Conservation (phyloP, 2,329 filamentous ascomycete genomes). For the Xylaria digitata region DNA sequence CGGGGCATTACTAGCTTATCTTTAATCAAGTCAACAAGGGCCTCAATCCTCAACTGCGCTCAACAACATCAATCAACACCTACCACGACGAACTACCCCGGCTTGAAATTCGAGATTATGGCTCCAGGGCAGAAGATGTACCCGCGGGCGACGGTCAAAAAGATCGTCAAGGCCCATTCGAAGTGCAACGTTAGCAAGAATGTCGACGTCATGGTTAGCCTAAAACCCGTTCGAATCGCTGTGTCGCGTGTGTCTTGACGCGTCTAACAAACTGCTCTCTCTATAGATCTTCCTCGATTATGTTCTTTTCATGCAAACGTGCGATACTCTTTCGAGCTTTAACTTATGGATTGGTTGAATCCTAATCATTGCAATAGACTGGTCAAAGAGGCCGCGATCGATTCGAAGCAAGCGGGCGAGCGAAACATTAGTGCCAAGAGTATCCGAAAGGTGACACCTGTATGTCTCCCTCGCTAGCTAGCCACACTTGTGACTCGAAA, state of each 20-base stretch:
- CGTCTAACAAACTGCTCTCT: slow-evolving; percentile 39
- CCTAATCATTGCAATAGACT: slow-evolving; percentile 62
- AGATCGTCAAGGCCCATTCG: slow-evolving; percentile 89
- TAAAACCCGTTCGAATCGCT: slow-evolving; percentile 34
- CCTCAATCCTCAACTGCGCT: not conserved
- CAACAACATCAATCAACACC: not conserved
- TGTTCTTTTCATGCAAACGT: slow-evolving; percentile 80
- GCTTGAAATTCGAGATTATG: slow-evolving; percentile 54
- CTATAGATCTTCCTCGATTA: slow-evolving; percentile 85
- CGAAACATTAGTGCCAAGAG: slow-evolving; percentile 78
- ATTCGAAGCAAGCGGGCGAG: slow-evolving; percentile 79
- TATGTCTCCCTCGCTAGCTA: slow-evolving; percentile 55
- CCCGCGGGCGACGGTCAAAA: slow-evolving; percentile 85
- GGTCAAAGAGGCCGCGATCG: slow-evolving; percentile 82
- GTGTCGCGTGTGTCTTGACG: slow-evolving; percentile 46
- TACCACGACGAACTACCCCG: not conserved
- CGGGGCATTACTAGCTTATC: slow-evolving; percentile 29
- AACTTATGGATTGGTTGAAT: not conserved
- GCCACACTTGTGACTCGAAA: not conserved
- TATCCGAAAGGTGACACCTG: slow-evolving; percentile 81
- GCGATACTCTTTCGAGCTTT: slow-evolving; percentile 38
- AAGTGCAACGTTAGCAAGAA: slow-evolving; percentile 85
- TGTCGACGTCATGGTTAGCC: slow-evolving; percentile 80
- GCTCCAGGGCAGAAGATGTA: slow-evolving; percentile 79
- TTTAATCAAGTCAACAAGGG: slow-evolving; percentile 38